phyloP scores from a whole-genome alignment of 2,329 filamentous ascomycete species.

The Biscogniauxia marginata region DNA sequence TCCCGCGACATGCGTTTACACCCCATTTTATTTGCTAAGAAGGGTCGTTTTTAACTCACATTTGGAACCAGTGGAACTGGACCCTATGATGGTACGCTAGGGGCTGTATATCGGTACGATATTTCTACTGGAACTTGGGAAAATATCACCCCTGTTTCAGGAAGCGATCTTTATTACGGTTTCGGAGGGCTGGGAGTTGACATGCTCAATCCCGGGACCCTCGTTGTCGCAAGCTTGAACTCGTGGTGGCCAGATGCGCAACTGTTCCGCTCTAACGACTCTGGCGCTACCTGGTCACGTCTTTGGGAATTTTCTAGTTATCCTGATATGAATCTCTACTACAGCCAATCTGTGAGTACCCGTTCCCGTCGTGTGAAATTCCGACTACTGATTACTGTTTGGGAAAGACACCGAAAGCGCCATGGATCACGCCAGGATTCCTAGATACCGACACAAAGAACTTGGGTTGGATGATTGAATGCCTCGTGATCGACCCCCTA shows the following conservation, averaged over 20 bases:
- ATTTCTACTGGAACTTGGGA: conserved; percentile 48
- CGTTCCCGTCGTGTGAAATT: background rate
- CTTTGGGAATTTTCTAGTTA: conserved; percentile 53
- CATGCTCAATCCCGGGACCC: conserved; percentile 51
- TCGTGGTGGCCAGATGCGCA: conserved; percentile 60
- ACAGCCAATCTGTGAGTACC: conserved; percentile 40
- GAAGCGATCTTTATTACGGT: conserved; percentile 47
- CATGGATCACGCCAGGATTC: conserved; percentile 53
- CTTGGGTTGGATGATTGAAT: conserved; percentile 62
- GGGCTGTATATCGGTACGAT: conserved; percentile 55
- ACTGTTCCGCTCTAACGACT: conserved; percentile 55
- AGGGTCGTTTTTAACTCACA: too few relatives aligned
- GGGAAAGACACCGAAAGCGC: conserved; percentile 42
- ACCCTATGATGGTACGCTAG: conserved; percentile 55
- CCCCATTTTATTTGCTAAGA: too few relatives aligned
- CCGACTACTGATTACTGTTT: conserved; percentile 2
- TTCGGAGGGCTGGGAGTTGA: conserved; percentile 58
- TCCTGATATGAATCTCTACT: conserved; percentile 45
- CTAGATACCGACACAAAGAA: conserved; percentile 47
- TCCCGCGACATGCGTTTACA: too few relatives aligned
- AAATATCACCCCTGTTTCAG: conserved; percentile 54
- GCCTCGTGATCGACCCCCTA: conserved; percentile 55
- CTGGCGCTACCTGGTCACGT: conserved; percentile 51
- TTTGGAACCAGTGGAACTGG: too few relatives aligned
- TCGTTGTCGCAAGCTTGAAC: conserved; percentile 57